phyloP scores from a whole-genome alignment of 2,329 filamentous ascomycete species.

The Clonostachys sp. region DNA sequence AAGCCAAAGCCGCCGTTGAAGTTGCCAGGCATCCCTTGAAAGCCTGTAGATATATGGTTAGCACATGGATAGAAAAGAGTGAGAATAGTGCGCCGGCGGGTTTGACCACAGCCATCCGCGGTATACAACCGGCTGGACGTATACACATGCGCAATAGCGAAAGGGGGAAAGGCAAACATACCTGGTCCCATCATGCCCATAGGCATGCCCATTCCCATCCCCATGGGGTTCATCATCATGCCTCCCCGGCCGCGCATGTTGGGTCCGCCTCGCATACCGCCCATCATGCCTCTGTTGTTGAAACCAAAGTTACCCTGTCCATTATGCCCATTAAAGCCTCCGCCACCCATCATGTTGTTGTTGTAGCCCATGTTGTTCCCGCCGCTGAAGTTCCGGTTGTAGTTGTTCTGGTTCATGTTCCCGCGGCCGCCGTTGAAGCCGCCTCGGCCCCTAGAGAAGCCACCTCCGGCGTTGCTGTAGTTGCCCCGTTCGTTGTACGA shows the following conservation, averaged over 20 bases:
- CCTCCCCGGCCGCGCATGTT: slow-evolving; percentile 47
- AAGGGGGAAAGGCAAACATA: slow-evolving; percentile 17
- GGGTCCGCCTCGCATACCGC: slow-evolving; percentile 40
- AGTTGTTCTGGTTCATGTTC: slow-evolving; percentile 40
- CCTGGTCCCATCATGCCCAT: slow-evolving; percentile 51
- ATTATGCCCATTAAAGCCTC: slow-evolving; percentile 30
- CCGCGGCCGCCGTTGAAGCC: slow-evolving; percentile 36
- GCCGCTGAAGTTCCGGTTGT: slow-evolving; percentile 33
- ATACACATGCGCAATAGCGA: neutral
- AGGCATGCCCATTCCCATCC: slow-evolving; percentile 52
- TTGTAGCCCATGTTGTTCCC: slow-evolving; percentile 37
- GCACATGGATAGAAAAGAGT: no score
- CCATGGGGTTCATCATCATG: slow-evolving; percentile 46
- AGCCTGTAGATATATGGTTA: slow-evolving; percentile 34
- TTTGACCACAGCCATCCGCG: neutral
- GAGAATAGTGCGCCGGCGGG: no score
- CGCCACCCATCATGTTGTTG: slow-evolving; percentile 36
- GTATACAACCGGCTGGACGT: slow-evolving; percentile 9
- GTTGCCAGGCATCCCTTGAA: slow-evolving; percentile 63
- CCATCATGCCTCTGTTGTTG: slow-evolving; percentile 37
- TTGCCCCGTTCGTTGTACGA: slow-evolving; percentile 42
- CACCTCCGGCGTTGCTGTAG: slow-evolving; percentile 44
- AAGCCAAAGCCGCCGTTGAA: slow-evolving; percentile 72
- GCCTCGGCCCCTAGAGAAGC: slow-evolving; percentile 45
- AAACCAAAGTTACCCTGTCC: slow-evolving; percentile 20